Percentiles rank a stretch among this genome's conserved stretches.
Conservation (phyloP, 2,329 filamentous ascomycete species). For the Fusarium chaquense region DNA sequence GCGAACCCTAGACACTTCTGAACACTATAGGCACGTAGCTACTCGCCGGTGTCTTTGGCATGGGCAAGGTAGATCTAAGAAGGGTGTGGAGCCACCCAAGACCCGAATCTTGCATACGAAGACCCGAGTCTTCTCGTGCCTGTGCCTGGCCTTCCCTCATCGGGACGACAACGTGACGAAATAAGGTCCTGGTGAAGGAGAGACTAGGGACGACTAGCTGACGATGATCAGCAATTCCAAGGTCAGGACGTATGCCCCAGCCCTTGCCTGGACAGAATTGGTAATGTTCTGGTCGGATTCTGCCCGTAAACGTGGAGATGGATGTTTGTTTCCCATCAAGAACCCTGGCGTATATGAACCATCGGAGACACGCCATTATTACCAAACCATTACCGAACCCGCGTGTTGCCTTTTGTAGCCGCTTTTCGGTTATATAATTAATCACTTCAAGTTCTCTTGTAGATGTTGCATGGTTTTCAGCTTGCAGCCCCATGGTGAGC, state of each 20-base stretch:
- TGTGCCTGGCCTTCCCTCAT: slow-evolving; percentile 25
- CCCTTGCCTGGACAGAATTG: slow-evolving; percentile 16
- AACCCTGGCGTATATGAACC: slow-evolving; percentile 20
- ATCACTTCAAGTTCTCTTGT: slow-evolving; percentile 22
- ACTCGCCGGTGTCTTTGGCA: neutral
- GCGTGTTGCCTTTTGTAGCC: slow-evolving; percentile 47
- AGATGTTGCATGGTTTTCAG: slow-evolving; percentile 42
- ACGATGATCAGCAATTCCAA: slow-evolving; percentile 26
- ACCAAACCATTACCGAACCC: slow-evolving; percentile 41
- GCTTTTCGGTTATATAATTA: slow-evolving; percentile 27
- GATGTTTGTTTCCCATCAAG: neutral
- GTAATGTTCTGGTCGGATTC: slow-evolving; percentile 33
- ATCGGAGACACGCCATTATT: slow-evolving; percentile 31
- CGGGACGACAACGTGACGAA: slow-evolving; percentile 16
- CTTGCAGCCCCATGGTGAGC: slow-evolving; percentile 35
- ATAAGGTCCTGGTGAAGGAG: slow-evolving; percentile 29
- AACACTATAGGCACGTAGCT: slow-evolving; percentile 2
- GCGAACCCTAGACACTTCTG: neutral
- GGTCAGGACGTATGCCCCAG: slow-evolving; percentile 15
- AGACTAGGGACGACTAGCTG: slow-evolving; percentile 14
- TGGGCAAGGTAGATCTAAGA: slow-evolving; percentile 37
- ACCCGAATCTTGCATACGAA: slow-evolving; percentile 42
- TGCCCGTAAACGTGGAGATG: slow-evolving; percentile 26
- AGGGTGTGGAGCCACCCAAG: slow-evolving; percentile 34
- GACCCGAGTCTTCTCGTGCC: slow-evolving; percentile 31